Base-by-base conservation (phyloP, 1,139 yeast genomes). In the Spathaspora sp. region DNA sequence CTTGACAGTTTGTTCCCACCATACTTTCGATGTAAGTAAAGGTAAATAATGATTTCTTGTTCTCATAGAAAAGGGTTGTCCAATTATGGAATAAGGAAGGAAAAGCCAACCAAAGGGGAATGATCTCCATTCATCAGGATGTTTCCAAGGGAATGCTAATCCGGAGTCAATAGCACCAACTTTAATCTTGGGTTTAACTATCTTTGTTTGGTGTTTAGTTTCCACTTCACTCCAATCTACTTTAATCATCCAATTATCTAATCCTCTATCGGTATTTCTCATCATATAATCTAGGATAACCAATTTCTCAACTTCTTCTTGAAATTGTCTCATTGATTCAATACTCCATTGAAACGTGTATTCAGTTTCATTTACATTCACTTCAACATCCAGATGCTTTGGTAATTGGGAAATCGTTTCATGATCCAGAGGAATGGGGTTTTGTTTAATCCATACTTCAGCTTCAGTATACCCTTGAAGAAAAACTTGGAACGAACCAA, bases 51-150 rank as follows among this genome's bases (percentile, higher is more conserved):
- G 89, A 7, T 68, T 65, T 45, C 87, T 65, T 1, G 89, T 81
- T 38, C 67, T 66, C 38, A 67, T 66, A 2, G 86, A 76, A 54
- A 86, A 85, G 2, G 90, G 91, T 51, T 80, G 84, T 0, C 89
- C 89, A 46, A 86, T 81, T 3, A 86, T 60, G 7, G 80, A 70
- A 16, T 79, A 61, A 0, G 93, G 93, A 37, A 86, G 62, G 54
- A 82, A 84, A 25, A 86, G 64, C 93, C 93, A 86, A 0, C 93
- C 93, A 64, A 79, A 86, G 0, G 93, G 93, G 54, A 84, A 86
- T 1, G 89, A 82, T 46, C 93, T 66, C 90, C 91, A 85, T 57
- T 84, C 90, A 60, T 86, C 88, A 0, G 93, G 93, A 53, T 84
- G 89, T 56, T 86, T 86, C 91, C 91, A 86, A 4, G 93, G 93